Percentiles rank a stretch among this genome's conserved stretches.
These are phyloP conservation scores for Glarea lozoyensis DNA, from an alignment of 495 filamentous ascomycete genomes.

Conservation along the genomic window DNA sequence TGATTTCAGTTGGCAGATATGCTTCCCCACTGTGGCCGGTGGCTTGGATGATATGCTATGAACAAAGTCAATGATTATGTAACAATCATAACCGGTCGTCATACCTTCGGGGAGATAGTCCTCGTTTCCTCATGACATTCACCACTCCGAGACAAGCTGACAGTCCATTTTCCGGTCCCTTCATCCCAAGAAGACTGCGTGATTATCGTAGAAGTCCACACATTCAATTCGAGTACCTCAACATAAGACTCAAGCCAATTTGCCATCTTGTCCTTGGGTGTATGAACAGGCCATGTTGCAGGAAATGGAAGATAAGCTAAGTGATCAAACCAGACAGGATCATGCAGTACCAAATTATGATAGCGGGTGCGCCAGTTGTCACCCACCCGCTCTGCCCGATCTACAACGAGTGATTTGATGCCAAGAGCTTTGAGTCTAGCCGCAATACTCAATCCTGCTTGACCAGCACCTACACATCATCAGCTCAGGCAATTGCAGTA, in stretches of 20 bases:
- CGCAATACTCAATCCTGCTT: conserved; percentile 44
- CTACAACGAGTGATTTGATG: conserved; percentile 48
- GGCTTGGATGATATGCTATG: conserved; percentile 49
- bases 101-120: conserved; percentile 39
- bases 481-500: conserved; percentile 1
- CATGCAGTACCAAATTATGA: conserved; percentile 46
- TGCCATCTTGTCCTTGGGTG: conserved; percentile 63
- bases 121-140: conserved; percentile 42
- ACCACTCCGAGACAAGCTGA: conserved; percentile 35
- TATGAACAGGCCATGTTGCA: conserved; percentile 49
- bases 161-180: conserved; percentile 42
- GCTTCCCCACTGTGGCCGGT: conserved; percentile 61
- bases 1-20: conserved; percentile 40
- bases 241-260: conserved; percentile 65
- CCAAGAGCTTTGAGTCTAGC: conserved; percentile 56
- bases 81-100: too few relatives aligned
- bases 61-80: not conserved
- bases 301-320: conserved; percentile 61
- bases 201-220: conserved; percentile 45
- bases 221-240: conserved; percentile 54
- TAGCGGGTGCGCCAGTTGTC: conserved; percentile 61
- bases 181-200: conserved; percentile 41
- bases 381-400: conserved; percentile 51
- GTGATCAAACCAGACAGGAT: conserved; percentile 59
- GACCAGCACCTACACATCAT: conserved; percentile 34